phyloP scores from a whole-genome alignment of 805 yeast genomes.

The Citeromyces matritensis region DNA sequence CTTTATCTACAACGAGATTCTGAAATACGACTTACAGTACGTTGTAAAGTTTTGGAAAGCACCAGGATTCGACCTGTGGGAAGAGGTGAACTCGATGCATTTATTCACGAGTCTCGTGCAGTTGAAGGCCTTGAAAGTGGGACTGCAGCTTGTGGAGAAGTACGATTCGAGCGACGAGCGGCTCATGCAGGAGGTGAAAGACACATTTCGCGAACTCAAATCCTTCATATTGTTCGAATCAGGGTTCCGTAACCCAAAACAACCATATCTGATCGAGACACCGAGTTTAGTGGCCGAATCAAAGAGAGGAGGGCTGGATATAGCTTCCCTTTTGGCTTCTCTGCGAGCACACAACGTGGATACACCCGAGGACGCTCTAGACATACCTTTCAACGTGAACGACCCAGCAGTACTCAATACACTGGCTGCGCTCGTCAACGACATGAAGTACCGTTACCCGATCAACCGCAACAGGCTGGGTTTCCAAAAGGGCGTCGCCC shows the following conservation, averaged over 20 bases:
- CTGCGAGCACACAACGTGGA: conserved; percentile 29
- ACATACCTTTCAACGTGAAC: conserved; percentile 48
- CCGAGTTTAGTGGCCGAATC: conserved; percentile 26
- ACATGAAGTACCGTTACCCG: conserved; percentile 67
- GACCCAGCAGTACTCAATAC: conserved; percentile 49
- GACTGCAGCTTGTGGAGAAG: conserved; percentile 20
- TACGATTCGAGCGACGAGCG: conserved; percentile 9
- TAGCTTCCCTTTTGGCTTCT: conserved; percentile 47
- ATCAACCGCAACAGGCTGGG: conserved; percentile 39
- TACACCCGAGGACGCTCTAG: conserved; percentile 14
- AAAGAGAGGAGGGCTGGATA: conserved; percentile 59
- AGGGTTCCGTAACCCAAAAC: conserved; percentile 21
- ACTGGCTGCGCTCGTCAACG: conserved; percentile 40
- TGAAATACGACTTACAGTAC: conserved; percentile 61
- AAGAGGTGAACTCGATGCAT: conserved; percentile 64
- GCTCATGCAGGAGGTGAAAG: conserved; percentile 9
- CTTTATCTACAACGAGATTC: conserved; percentile 28
- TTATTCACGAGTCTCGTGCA: conserved; percentile 72
- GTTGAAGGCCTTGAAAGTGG: conserved; percentile 49
- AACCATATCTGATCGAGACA: conserved; percentile 57
- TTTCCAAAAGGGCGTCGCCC: conserved; percentile 35
- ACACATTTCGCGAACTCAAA: conserved; percentile 18
- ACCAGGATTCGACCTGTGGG: conserved; percentile 85
- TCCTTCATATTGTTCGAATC: conserved; percentile 21
- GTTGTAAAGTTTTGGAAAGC: conserved; percentile 44